Base-by-base conservation (phyloP, 2,329 filamentous ascomycete species). In the Bipolaris gigantea region DNA sequence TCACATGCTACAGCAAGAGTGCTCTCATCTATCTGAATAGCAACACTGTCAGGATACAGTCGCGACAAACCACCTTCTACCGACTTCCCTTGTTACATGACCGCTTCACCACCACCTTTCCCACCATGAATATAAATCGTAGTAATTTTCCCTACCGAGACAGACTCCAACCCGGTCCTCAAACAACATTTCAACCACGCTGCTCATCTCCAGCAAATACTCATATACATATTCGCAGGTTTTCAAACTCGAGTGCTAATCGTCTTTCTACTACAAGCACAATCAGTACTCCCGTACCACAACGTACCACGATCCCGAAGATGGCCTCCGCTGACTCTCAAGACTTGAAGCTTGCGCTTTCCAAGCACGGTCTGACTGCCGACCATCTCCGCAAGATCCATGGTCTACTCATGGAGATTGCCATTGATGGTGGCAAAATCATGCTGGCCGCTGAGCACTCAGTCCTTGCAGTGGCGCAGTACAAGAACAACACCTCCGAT, bases 401-500 rank as follows among this genome's bases (percentile, higher is more conserved):
- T 3, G 53, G 61, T 38, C 35, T 61, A 3, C 60, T 73, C 0
- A 50, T 69, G 10, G 53, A 55, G 2, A 54, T 75, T 19, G 73
- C 72, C 13, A 57, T 61, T 18, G 56, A 52, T 1, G 72, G 64
- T 1, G 73, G 72, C 3, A 53, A 60, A 2, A 73, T 73, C 56
- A 74, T 75, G 67, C 40, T 70, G 5, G 60, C 56, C 5, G 73
- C 72, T 13, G 69, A 74, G 39, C 51, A 67, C 23, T 60, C 60
- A 10, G 58, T 64, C 16, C 65, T 72, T 1, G 48, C 60, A 7
- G 32, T 50, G 1, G 62, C 62, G 0, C 39, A 53, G 2, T 62
- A 58, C 2, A 75, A 76, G 56, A 72, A 73, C 52, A 76, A 75
- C 53, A 66, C 77, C 35, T 78, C 78, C 15, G 82, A 84, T 56